phyloP scores from a whole-genome alignment of 495 filamentous ascomycete species.

The Podospora bellae-mahoneyi region DNA sequence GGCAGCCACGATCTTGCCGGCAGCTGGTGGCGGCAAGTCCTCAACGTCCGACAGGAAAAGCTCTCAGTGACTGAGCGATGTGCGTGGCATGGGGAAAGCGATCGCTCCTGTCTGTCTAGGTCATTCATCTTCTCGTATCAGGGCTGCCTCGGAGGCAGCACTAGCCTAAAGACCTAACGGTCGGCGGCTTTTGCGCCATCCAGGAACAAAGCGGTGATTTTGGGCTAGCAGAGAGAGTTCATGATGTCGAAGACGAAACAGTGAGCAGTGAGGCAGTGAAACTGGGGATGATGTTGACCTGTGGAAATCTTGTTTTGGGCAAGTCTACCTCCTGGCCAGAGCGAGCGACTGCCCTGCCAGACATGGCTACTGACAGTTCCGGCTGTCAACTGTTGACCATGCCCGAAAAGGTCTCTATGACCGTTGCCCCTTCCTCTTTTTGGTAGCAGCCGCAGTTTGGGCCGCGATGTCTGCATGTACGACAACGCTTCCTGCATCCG shows the following conservation, averaged over 20 bases:
- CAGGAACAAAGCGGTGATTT: not conserved
- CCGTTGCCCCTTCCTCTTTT: conserved; percentile 10
- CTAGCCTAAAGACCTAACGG: not conserved
- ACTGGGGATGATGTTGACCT: not conserved
- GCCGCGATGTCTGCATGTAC: conserved; percentile 8
- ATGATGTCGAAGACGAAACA: not conserved
- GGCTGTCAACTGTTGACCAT: not conserved
- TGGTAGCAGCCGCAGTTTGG: conserved; percentile 15
- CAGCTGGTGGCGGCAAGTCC: not conserved
- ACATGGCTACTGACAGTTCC: not conserved
- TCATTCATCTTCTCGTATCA: not conserved
- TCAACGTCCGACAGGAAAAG: not conserved
- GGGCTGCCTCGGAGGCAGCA: not conserved
- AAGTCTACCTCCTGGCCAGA: not conserved
- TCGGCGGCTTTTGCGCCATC: not conserved
- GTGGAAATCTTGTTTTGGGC: not conserved
- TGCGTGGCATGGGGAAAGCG: not conserved
- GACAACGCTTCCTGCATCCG: not conserved
- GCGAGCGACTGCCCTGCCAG: not conserved
- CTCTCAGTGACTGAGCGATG: not conserved
- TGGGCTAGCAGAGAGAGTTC: not conserved
- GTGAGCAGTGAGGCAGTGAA: not conserved
- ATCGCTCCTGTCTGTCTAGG: not conserved
- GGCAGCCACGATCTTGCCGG: not conserved
- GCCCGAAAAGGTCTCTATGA: not conserved